Evolutionary conservation across 1,284 basidiomycete species (phyloP).

Genomic region (Leccinum pachyderme): DNA sequence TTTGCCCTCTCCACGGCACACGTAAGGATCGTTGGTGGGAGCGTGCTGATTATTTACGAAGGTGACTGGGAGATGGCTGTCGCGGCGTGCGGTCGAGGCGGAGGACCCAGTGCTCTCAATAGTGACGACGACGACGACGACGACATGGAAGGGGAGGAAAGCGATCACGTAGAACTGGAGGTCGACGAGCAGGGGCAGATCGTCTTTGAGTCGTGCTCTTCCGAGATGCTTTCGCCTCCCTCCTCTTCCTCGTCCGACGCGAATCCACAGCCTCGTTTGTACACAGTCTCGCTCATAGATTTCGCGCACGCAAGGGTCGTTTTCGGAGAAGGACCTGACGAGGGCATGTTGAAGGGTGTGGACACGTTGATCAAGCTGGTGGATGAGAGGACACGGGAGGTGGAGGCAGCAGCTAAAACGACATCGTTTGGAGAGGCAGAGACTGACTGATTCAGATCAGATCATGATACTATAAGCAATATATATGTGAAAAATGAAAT

Average conservation of each 20-base stretch:
- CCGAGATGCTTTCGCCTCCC: constrained; percentile 9
- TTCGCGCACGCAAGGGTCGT: constrained; percentile 84
- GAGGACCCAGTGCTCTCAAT: constrained; percentile 37
- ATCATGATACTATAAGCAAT: background rate
- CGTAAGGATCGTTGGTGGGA: constrained; percentile 80
- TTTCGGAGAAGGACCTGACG: constrained; percentile 76
- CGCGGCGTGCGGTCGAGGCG: constrained; percentile 42
- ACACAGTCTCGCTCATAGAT: constrained; percentile 81
- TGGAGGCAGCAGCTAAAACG: constrained; percentile 8
- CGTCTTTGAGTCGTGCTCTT: constrained; percentile 35
- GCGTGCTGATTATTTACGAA: constrained; percentile 85
- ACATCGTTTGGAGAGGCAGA: background rate
- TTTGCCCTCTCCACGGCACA: constrained; percentile 56
- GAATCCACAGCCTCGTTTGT: constrained; percentile 49
- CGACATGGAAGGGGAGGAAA: constrained; percentile 35
- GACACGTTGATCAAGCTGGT: constrained; percentile 26
- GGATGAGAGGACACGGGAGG: constrained; percentile 16
- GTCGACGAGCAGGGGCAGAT: constrained; percentile 42
- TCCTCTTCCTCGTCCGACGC: constrained; percentile 31
- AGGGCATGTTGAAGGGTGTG: constrained; percentile 32
- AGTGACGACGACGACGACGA: constrained; percentile 6
- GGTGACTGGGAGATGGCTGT: constrained; percentile 53
- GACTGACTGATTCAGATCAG: background rate
- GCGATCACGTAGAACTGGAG: constrained; percentile 29
- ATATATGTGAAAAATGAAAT: background rate